Base-by-base conservation (phyloP, 2,329 filamentous ascomycete species). In the Colletotrichum sp. region DNA sequence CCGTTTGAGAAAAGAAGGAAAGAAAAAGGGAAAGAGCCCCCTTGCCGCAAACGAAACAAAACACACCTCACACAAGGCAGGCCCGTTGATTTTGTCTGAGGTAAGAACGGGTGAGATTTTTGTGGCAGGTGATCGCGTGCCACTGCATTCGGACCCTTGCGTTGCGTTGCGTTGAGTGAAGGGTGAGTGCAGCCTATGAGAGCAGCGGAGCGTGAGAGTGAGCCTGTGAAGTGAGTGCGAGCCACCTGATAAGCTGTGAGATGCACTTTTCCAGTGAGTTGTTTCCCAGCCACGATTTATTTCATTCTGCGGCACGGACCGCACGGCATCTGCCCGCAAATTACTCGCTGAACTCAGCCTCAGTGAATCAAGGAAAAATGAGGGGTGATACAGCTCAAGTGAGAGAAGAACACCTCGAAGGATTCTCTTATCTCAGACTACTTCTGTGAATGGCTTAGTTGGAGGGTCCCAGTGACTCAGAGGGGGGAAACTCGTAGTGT, bases 91-190 rank as follows among this genome's bases (percentile, higher is more conserved):
- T 16, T 30, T 30, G 36, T 66, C 62, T 43, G 36, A 73, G 65
- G 70, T 62, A 58, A 69, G 65, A 69, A 36, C 28, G 55, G 25
- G 32, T 36, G 36, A 68, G 71, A 65, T 71, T 39, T 61, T 22
- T 27, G 48, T 70, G 58, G 58, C 71, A 74, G 71, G 60, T 34
- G 67, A 52, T 74, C 67, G 71, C 67, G 71, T 74, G 67, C 16
- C 43, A 25, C 25, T 34, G 16, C 60, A 52, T 52, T 52, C 43
- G 43, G 43, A 22, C 43, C 43, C 43, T 52, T 52, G 43, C 43
- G n/a, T 36, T 36, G 34, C 34, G 6, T 52, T 52, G 43, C 48
- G 39, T 43, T n/a, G n/a, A n/a, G 18, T 48, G 43, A 48, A 48
- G 43, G 43, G 18, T 13, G 43, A 48, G 18, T 22, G 43, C 39